Evolutionary conservation across 2,329 filamentous ascomycete genomes (phyloP), one percentile per base, ranked within the genome.

Genomic region (Fusarium equiseti): DNA sequence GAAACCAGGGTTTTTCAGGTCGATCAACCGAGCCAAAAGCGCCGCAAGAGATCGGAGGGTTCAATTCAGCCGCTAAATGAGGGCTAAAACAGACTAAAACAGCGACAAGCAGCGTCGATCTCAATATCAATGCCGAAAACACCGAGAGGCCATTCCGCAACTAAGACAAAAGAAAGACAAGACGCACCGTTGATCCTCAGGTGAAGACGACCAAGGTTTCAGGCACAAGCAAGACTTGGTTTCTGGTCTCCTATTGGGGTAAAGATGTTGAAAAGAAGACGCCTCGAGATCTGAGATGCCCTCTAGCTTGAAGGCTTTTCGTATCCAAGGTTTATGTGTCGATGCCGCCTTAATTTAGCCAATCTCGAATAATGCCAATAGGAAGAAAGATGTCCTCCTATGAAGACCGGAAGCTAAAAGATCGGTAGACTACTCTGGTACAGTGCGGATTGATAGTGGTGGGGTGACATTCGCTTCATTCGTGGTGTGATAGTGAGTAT

Each of bases 371-470:
- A 45, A 32, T 65, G 45, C 59, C 68, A 71, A 57, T 55, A 27
- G 31, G 51, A 35, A 38, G 44, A 29, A 42, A 32, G 40, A 32
- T 42, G 50, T 58, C 48, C 45, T 48, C 32, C 53, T 50, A 26
- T 35, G n/a, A 48, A 46, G 32, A 29, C 22, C 35, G 18, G 22
- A 59, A n/a, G 26, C 31, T 60, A 50, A 60, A 54, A 38, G 38
- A 42, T 18, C 29, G n/a, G 15, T 43, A 56, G 35, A 32, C 27
- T 49, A 26, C 32, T 15, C 13, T 20, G 5, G 38, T 58, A 75
- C 71, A 75, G 73, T 75, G 73, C 61, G 68, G 46, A 64, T 60
- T 67, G 49, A 56, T 51, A 59, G 48, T 26, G 29, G 46, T 45
- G 42, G 60, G 50, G 48, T 59, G 38, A 27, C 40, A 43, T 11